Evolutionary conservation across 78 protist genomes (phyloP), one percentile per base, ranked within the genome.

Genomic region (Trichosphaerium sp.): DNA sequence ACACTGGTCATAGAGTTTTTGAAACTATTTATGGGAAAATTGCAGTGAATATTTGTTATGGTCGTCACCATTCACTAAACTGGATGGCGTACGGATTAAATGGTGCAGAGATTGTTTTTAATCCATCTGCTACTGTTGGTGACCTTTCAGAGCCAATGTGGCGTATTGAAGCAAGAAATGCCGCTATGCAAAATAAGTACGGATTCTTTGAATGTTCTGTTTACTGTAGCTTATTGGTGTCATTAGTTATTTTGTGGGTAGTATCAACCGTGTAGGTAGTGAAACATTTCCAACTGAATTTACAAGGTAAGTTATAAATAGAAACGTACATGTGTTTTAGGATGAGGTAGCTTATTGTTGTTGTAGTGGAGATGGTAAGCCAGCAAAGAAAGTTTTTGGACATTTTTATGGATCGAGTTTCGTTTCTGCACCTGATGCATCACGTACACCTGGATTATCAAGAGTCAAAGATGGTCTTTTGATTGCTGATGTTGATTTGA

Each of bases 321-420:
- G n/a, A n/a, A n/a, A n/a, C n/a, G n/a, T n/a, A n/a, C n/a, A n/a
- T n/a, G n/a, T n/a, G n/a, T n/a, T n/a, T n/a, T n/a, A n/a, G n/a
- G n/a, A n/a, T n/a, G n/a, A n/a, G n/a, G n/a, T n/a, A n/a, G n/a
- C n/a, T n/a, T n/a, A n/a, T n/a, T n/a, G n/a, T n/a, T n/a, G n/a
- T n/a, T n/a, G n/a, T n/a, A 64, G 80, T 7, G 94, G 89, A 28
- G 76, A 91, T 29, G 95, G 94, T 32, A 78, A 80, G 49, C 89
- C 89, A 6, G 96, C 96, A 1, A 92, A 94, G 75, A 79, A 87
- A 43, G 92, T 84, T 59, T 94, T 94, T 41, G 98, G 98, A n/a
- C 95, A 89, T 42, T 94, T 94, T 66, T 94, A 92, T 55, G 98
- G 98, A 12, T 71, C 87, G 21, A 55, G 84, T 23, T 94, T 85